phyloP scores from a whole-genome alignment of 495 filamentous ascomycete species.

The Hypoxylon rickii region DNA sequence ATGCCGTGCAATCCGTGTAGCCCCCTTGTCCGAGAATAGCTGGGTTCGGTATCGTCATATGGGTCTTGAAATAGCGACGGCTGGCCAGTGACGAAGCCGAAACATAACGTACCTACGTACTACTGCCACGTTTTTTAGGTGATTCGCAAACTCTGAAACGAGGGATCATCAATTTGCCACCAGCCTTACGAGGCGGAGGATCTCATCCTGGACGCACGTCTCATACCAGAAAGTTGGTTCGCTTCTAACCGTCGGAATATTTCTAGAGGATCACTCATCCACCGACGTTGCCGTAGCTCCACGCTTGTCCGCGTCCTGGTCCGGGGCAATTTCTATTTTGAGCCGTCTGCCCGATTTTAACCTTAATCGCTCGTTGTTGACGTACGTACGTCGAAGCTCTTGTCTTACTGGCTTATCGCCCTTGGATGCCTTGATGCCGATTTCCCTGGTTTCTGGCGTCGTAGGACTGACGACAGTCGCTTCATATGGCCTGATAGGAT shows the following conservation, averaged over 20 bases:
- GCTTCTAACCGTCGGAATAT: constrained; percentile 13
- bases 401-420: background rate
- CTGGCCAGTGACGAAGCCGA: too few species aligned
- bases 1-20: too few species aligned
- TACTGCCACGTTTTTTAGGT: background rate
- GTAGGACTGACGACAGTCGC: too few species aligned
- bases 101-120: too few species aligned
- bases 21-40: too few species aligned
- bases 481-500: background rate
- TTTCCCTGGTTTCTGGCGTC: too few species aligned
- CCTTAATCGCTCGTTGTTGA: background rate
- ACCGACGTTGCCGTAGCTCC: background rate
- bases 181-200: constrained; percentile 5
- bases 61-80: too few species aligned
- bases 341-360: too few species aligned
- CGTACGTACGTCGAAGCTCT: background rate
- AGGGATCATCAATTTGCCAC: constrained; percentile 3
- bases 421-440: too few species aligned
- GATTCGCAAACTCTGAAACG: constrained; percentile 2
- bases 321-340: background rate
- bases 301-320: too few species aligned
- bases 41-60: too few species aligned
- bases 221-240: constrained; percentile 7
- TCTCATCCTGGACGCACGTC: constrained; percentile 3
- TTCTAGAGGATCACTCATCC: background rate